Percentiles rank a stretch among this genome's conserved stretches.
These are phyloP conservation scores for Euphorbia pulcherrima DNA, from an alignment of 345 rosid species.

Conservation along the genomic window DNA sequence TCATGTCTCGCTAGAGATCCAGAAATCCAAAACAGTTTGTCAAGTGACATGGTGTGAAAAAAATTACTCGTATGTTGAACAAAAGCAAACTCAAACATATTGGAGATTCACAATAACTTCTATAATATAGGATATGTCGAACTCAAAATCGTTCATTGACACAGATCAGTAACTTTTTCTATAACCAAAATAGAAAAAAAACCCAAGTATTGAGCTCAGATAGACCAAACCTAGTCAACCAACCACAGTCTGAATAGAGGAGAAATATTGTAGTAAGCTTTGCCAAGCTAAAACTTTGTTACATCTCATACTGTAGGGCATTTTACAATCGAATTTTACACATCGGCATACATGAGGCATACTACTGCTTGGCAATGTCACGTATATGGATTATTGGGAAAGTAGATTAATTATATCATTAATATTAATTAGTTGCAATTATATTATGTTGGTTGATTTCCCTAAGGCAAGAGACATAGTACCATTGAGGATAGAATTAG, in stretches of 20 bases:
- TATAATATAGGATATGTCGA: neutral
- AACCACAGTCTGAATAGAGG: neutral
- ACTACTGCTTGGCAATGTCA: too few species aligned
- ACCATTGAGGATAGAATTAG: too few species aligned
- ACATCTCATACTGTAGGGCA: neutral
- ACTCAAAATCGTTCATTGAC: too few species aligned
- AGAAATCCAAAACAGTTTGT: neutral
- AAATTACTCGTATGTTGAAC: too few species aligned
- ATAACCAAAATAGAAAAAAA: too few species aligned
- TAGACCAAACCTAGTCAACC: neutral
- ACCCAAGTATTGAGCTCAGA: neutral
- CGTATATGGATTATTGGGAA: too few species aligned
- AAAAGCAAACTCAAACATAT: neutral
- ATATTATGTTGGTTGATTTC: too few species aligned
- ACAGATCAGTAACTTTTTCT: neutral
- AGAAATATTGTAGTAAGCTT: neutral
- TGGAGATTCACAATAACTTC: neutral
- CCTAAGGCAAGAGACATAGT: too few species aligned
- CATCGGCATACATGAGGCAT: too few species aligned
- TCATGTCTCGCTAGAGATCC: neutral
- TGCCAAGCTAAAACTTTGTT: neutral
- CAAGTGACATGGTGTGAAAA: neutral
- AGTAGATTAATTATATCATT: too few species aligned
- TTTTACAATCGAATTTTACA: neutral
- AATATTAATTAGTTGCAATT: too few species aligned